Percentiles rank a stretch among this genome's conserved stretches.
Evolutionary conservation across 2,329 filamentous ascomycete genomes (phyloP).

Genomic region (Fusarium sp.): DNA sequence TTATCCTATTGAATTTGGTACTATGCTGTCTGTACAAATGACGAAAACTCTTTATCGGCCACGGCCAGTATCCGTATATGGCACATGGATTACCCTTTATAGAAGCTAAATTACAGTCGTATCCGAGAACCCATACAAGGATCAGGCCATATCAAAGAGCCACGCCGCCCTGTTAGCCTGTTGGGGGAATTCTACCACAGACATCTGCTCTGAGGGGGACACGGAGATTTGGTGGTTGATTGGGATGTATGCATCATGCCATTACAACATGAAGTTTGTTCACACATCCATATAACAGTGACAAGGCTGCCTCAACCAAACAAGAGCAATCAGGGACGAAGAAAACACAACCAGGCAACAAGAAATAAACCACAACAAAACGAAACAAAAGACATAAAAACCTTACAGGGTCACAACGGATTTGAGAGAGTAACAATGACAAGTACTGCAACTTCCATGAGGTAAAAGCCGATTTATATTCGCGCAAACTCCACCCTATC

Average conservation of each 20-base stretch:
- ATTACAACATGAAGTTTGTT: slow-evolving; percentile 1
- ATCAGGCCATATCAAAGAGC: slow-evolving; percentile 17
- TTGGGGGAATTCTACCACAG: not conserved
- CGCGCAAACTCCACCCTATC: slow-evolving; percentile 54
- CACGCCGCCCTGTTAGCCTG: slow-evolving; percentile 13
- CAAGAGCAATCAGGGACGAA: not conserved
- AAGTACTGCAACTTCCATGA: slow-evolving; percentile 2
- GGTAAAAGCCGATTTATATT: slow-evolving; percentile 53
- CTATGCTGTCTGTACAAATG: not conserved
- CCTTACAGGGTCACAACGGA: slow-evolving; percentile 32
- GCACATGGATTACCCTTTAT: not conserved
- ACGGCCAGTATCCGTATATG: not conserved
- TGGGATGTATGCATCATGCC: slow-evolving; percentile 6
- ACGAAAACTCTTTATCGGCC: not conserved
- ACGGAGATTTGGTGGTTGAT: not conserved
- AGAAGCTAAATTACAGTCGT: no score
- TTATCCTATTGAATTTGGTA: not conserved
- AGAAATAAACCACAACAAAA: slow-evolving; percentile 2
- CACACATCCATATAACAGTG: not conserved
- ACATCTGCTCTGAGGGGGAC: not conserved
- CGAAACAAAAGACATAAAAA: not conserved
- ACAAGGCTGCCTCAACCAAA: not conserved
- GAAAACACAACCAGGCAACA: not conserved
- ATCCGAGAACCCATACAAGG: slow-evolving; percentile 2
- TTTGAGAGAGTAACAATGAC: slow-evolving; percentile 30